phyloP scores from a whole-genome alignment of 495 filamentous ascomycete genomes.

The Daldinia decipiens region DNA sequence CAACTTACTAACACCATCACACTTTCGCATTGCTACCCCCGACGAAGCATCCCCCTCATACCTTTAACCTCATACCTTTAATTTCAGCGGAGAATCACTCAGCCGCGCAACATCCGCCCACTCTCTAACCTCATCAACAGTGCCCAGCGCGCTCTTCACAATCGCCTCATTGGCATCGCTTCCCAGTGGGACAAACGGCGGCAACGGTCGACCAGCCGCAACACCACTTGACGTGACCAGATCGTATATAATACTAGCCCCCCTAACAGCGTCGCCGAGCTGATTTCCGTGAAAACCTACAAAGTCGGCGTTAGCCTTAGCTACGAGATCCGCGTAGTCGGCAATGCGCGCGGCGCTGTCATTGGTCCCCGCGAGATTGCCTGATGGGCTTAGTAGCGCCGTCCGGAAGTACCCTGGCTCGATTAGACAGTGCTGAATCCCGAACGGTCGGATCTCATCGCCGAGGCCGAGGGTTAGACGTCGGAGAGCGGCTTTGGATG shows the following conservation, averaged over 20 bases:
- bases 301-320: slow-evolving; percentile 26
- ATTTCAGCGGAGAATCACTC: slow-evolving; percentile 6
- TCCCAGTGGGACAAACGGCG: slow-evolving; percentile 35
- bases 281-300: slow-evolving; percentile 40
- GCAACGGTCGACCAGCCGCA: slow-evolving; percentile 41
- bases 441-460: slow-evolving; percentile 56
- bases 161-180: slow-evolving; percentile 37
- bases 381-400: slow-evolving; percentile 50
- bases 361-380: slow-evolving; percentile 16
- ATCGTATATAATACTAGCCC: slow-evolving; percentile 51
- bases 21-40: too few species aligned
- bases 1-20: too few species aligned
- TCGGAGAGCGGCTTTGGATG: slow-evolving; percentile 62
- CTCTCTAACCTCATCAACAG: slow-evolving; percentile 9
- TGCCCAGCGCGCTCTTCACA: slow-evolving; percentile 5
- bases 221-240: slow-evolving; percentile 46
- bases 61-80: background rate
- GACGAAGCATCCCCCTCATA: too few species aligned
- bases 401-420: slow-evolving; percentile 66
- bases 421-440: slow-evolving; percentile 56
- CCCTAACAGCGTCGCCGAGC: slow-evolving; percentile 50
- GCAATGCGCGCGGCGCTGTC: slow-evolving; percentile 13
- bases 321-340: slow-evolving; percentile 37
- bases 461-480: slow-evolving; percentile 53
- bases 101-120: slow-evolving; percentile 18